Evolutionary conservation across 225 moss, liverwort and hornwort species (phyloP), one percentile per base, ranked within the genome.

Genomic region (Polytrichum commune): DNA sequence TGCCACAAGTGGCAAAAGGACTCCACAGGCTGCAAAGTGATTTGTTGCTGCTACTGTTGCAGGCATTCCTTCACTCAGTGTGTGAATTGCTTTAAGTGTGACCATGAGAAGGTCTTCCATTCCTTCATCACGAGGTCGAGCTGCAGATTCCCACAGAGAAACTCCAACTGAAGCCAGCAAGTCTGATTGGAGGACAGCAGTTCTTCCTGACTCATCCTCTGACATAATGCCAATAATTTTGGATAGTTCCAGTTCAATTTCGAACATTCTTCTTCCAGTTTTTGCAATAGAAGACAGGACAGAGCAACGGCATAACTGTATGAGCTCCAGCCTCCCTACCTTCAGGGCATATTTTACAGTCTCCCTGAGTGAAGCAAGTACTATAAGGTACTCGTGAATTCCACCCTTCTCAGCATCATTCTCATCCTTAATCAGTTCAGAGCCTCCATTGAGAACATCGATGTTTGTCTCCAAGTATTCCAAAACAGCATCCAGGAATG

Each of bases 51-150:
- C 70, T 46, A 98, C 63, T 27, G 94, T 98, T 22, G 94, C 97
- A 3, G 90, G 91, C 46, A 98, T 95, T 70, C 84, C 73, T 78
- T 98, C 97, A 73, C 97, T 98, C 4, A 98, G 82, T 16, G 92
- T 81, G 70, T 85, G 85, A 66, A 98, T 87, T 63, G 91, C 84
- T 70, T 86, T 79, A n/a, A 94, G 82, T 22, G 88, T 92, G 69
- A 88, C 93, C 78, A 90, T 79, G 46, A 93, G 76, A 56, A 98
- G 78, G 69, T 90, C 91, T 65, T 93, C 88, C 74, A 81, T 84
- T 32, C 81, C 85, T 60, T 67, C 79, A 27, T 78, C 81, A 70
- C 69, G 64, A 72, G 62, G 73, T 27, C 62, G 80, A 46, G 91
- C 74, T 55, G 92, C 90, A 77, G 85, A 84, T 81, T 91, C 85